phyloP scores from a whole-genome alignment of 441 rosid species.

The Manihot esculenta region DNA sequence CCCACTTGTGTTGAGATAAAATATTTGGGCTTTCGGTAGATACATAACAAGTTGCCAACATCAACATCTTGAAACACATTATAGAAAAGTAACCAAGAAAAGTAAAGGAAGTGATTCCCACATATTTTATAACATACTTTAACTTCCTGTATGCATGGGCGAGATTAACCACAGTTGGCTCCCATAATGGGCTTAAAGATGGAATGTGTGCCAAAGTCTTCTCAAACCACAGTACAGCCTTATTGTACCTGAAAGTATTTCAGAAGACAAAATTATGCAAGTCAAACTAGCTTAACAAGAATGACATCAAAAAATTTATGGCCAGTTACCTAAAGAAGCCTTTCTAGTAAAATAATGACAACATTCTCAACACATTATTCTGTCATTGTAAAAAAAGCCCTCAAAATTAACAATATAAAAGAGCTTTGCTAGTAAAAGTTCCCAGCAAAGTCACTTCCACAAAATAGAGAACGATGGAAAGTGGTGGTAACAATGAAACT shows the following conservation, averaged over 20 bases:
- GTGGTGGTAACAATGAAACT: not conserved
- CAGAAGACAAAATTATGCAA: conserved; percentile 16
- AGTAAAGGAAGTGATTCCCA: conserved; percentile 5
- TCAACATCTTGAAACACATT: not conserved
- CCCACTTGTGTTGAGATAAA: not conserved
- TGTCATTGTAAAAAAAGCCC: not conserved
- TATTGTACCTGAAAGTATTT: conserved; percentile 66
- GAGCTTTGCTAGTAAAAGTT: conserved; percentile 2
- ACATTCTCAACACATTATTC: not conserved
- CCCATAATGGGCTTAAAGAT: conserved; percentile 77
- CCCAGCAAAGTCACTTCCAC: conserved; percentile 1
- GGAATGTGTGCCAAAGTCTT: conserved; percentile 79
- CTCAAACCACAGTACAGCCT: conserved; percentile 83
- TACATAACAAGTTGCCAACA: not conserved
- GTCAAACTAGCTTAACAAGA: conserved; percentile 16
- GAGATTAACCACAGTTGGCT: conserved; percentile 85
- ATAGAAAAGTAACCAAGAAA: conserved; percentile 12
- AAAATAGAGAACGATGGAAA: not conserved
- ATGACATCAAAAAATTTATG: not conserved
- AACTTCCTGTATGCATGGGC: conserved; percentile 88
- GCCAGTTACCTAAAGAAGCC: not conserved
- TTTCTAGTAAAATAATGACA: not conserved
- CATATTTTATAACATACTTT: conserved; percentile 44
- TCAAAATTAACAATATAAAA: not conserved
- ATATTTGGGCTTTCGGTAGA: not conserved